Percentiles rank a stretch among this genome's conserved stretches.
phyloP scores from a whole-genome alignment of 345 rosid genomes.

The Pistacia vera region DNA sequence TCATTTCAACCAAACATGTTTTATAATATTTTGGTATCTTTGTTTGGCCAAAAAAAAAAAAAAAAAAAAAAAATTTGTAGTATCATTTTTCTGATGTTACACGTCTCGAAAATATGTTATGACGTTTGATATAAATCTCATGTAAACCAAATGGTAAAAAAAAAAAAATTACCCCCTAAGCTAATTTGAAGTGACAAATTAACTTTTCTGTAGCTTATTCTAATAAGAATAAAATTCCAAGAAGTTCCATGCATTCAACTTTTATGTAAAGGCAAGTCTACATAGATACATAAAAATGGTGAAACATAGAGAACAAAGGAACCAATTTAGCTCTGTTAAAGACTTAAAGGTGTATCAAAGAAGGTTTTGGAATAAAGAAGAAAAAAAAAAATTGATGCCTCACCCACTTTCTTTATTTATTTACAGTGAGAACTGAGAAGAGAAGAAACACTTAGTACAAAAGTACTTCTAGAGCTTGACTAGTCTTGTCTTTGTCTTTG shows the following conservation, averaged over 20 bases:
- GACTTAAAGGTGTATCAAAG: conserved; percentile 22
- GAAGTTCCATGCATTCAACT: conserved; percentile 19
- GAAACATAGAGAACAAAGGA: conserved; percentile 18
- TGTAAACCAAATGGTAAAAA: no score
- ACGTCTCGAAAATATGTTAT: no score
- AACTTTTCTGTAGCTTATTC: neutral
- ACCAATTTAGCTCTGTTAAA: conserved; percentile 18
- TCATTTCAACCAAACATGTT: no score
- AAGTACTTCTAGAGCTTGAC: conserved; percentile 10
- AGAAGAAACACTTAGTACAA: conserved; percentile 3
- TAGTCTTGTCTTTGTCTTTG: neutral
- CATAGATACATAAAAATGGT: neutral
- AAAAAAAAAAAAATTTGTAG: no score
- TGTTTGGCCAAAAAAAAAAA: no score
- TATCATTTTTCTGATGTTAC: no score
- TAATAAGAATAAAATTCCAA: conserved; percentile 26
- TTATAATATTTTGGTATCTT: no score
- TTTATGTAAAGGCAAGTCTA: conserved; percentile 21
- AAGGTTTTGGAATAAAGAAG: conserved; percentile 36
- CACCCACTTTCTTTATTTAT: conserved; percentile 5
- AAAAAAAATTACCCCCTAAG: no score
- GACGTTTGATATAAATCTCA: no score
- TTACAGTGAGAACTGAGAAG: neutral
- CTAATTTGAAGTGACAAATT: no score
- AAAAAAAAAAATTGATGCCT: conserved; percentile 23